Percentiles rank a stretch among this genome's conserved stretches.
Evolutionary conservation across 2,329 filamentous ascomycete genomes (phyloP).

Genomic region (Monilinia fructigena): DNA sequence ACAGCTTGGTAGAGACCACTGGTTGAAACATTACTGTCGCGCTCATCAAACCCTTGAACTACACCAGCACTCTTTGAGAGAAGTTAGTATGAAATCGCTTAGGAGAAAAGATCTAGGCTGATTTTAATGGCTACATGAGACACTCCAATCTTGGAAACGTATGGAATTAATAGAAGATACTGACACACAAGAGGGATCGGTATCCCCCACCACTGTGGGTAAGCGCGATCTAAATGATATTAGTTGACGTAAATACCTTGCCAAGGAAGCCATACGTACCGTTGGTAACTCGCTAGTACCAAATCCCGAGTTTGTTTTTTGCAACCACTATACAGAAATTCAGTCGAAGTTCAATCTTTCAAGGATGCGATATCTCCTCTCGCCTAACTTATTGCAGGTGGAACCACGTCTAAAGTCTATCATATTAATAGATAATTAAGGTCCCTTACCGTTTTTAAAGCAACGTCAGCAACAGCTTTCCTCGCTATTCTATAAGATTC

Average conservation of each 20-base stretch:
- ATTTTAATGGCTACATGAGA: not conserved
- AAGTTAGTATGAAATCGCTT: slow-evolving; percentile 1
- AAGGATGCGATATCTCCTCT: not conserved
- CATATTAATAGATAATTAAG: not conserved
- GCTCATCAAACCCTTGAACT: slow-evolving; percentile 41
- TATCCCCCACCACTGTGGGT: slow-evolving; percentile 40
- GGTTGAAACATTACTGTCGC: slow-evolving; percentile 44
- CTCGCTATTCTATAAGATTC: slow-evolving; percentile 43
- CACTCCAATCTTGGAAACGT: no score
- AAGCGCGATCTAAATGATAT: slow-evolving; percentile 41
- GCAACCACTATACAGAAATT: slow-evolving; percentile 18
- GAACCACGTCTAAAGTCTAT: not conserved
- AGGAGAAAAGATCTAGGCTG: not conserved
- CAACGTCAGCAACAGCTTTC: slow-evolving; percentile 43
- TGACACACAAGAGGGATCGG: slow-evolving; percentile 35
- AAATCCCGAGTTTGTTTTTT: slow-evolving; percentile 41
- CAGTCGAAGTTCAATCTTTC: not conserved
- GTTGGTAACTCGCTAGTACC: slow-evolving; percentile 42
- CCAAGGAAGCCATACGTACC: slow-evolving; percentile 23
- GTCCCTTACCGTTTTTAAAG: slow-evolving; percentile 36
- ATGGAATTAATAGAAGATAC: not conserved
- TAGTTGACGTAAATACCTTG: slow-evolving; percentile 3
- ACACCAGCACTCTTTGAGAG: slow-evolving; percentile 34
- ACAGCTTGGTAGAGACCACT: slow-evolving; percentile 47
- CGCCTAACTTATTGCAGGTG: not conserved